Evolutionary conservation across 139 green algal species (phyloP).

Genomic region (Astrephomene gubernaculifera): DNA sequence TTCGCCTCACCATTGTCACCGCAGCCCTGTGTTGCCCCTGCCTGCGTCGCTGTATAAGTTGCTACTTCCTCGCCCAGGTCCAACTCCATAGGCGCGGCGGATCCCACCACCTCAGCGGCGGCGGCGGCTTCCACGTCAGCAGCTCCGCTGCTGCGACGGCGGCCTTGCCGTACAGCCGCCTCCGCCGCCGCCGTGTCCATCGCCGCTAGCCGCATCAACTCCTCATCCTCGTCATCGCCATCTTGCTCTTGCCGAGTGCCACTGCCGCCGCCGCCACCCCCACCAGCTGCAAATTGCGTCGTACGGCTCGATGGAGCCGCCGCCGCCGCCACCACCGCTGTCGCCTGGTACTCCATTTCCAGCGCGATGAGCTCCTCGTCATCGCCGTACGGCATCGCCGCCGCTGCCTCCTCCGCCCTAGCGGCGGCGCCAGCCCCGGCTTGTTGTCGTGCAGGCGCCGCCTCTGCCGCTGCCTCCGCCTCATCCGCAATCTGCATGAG

Average conservation of each 20-base stretch:
- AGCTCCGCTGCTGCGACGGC: not conserved
- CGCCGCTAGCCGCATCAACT: not conserved
- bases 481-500: conserved; percentile 19
- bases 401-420: not conserved
- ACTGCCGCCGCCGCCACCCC: not conserved
- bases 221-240: not conserved
- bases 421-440: not conserved
- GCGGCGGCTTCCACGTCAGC: not conserved
- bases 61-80: too few species aligned
- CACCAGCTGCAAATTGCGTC: not conserved
- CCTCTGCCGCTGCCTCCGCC: not conserved
- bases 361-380: conserved; percentile 31
- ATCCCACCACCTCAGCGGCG: not conserved
- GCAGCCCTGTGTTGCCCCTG: too few species aligned
- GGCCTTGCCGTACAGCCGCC: not conserved
- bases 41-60: too few species aligned
- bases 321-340: not conserved
- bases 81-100: not conserved
- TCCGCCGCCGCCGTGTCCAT: conserved; percentile 5
- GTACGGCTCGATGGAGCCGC: not conserved
- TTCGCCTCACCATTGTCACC: not conserved
- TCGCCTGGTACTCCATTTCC: not conserved
- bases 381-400: not conserved
- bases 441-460: not conserved
- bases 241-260: not conserved